Evolutionary conservation across 1,139 yeast genomes (phyloP).

Genomic region (Geotrichum histeridarum): DNA sequence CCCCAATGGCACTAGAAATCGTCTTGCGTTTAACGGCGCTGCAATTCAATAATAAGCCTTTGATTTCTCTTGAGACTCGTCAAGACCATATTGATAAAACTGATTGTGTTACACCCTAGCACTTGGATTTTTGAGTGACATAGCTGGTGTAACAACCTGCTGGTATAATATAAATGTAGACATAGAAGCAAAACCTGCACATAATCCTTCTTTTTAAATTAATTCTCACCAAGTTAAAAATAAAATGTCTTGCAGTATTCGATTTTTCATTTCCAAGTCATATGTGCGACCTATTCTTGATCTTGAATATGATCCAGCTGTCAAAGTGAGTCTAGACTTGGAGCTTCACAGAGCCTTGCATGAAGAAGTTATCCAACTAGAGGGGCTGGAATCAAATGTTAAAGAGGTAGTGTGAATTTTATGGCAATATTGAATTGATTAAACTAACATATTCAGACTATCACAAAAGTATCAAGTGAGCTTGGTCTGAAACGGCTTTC

Average conservation of each 20-base stretch:
- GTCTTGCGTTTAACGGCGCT: constrained; percentile 23
- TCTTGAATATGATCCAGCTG: not conserved
- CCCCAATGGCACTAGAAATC: constrained; percentile 27
- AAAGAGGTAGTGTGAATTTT: not conserved
- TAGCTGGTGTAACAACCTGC: too few relatives aligned
- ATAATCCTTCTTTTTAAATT: too few relatives aligned
- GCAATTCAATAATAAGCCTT: constrained; percentile 22
- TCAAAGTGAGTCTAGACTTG: not conserved
- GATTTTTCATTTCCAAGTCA: not conserved
- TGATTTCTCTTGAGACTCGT: not conserved
- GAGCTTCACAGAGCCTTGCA: not conserved
- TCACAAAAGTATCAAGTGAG: too few relatives aligned
- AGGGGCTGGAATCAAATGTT: not conserved
- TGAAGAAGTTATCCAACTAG: not conserved
- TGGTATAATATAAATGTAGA: too few relatives aligned
- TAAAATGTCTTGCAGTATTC: not conserved
- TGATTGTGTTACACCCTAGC: too few relatives aligned
- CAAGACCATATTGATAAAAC: not conserved
- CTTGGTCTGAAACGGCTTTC: not conserved
- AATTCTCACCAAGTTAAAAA: too few relatives aligned
- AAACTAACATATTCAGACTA: too few relatives aligned
- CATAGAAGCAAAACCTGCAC: too few relatives aligned
- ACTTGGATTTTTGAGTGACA: too few relatives aligned
- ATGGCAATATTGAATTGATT: not conserved
- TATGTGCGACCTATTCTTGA: not conserved